Percentiles rank a stretch among this genome's conserved stretches.
These are phyloP conservation scores for Rhynchospora tenuis DNA, from an alignment of 176 grass and related monocot species.

Conservation along the genomic window DNA sequence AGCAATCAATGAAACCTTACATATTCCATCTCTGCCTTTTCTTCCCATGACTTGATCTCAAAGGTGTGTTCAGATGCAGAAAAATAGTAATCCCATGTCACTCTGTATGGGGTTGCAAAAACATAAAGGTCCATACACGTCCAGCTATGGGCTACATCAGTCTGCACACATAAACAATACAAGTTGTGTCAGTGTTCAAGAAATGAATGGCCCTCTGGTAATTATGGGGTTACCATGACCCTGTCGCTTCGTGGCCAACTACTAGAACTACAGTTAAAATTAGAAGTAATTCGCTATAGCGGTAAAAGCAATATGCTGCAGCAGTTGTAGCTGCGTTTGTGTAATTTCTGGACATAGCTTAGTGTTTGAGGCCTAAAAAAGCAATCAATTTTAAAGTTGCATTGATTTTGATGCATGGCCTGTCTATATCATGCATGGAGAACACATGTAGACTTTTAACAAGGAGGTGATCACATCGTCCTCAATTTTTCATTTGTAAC, in stretches of 20 bases:
- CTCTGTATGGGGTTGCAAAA: conserved; percentile 84
- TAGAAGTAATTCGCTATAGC: background rate
- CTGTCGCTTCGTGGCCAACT: no score
- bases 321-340: background rate
- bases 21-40: conserved; percentile 81
- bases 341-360: background rate
- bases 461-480: no score
- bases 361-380: background rate
- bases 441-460: background rate
- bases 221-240: no score
- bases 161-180: conserved; percentile 36
- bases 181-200: background rate
- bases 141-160: conserved; percentile 73
- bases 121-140: conserved; percentile 98
- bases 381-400: background rate
- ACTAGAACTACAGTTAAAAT: no score
- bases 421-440: background rate
- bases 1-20: conserved; percentile 31
- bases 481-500: background rate
- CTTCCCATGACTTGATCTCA: conserved; percentile 85
- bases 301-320: background rate
- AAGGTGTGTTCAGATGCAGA: conserved; percentile 56
- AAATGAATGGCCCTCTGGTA: background rate
- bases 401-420: background rate
- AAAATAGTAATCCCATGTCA: conserved; percentile 92